phyloP scores from a whole-genome alignment of 2,329 filamentous ascomycete species.

The Raffaelea ambrosiae region DNA sequence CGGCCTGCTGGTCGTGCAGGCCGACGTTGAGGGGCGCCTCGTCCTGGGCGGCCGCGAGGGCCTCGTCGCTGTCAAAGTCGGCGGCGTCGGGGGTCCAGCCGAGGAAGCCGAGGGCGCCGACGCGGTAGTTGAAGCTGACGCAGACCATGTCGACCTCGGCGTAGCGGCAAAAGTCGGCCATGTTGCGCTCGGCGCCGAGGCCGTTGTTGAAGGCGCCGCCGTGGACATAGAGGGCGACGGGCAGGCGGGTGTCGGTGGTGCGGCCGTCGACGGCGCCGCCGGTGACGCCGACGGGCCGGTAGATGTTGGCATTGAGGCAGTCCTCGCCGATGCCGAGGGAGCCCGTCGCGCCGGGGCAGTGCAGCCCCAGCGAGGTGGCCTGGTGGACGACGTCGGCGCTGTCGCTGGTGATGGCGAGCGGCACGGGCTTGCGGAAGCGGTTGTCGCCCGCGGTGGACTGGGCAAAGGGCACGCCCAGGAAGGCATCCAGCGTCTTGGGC shows the following conservation, averaged over 20 bases:
- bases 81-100: conserved; percentile 19
- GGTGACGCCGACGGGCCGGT: conserved; percentile 22
- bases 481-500: conserved; percentile 30
- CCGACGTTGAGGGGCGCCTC: conserved; percentile 56
- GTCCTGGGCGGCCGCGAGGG: conserved; percentile 32
- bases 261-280: background rate
- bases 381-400: background rate
- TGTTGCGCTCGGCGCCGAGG: conserved; percentile 45
- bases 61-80: background rate
- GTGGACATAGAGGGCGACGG: conserved; percentile 54
- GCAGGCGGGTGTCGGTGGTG: conserved; percentile 18
- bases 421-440: conserved; percentile 35
- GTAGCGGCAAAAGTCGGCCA: conserved; percentile 53
- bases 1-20: conserved; percentile 50
- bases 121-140: conserved; percentile 54
- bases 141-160: conserved; percentile 43
- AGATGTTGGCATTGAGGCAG: conserved; percentile 46
- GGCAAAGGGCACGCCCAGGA: conserved; percentile 42
- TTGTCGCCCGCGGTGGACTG: conserved; percentile 29
- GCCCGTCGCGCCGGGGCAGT: conserved; percentile 15
- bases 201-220: conserved; percentile 55
- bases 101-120: conserved; percentile 62
- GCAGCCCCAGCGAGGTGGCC: conserved; percentile 8
- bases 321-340: conserved; percentile 34
- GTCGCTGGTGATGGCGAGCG: conserved; percentile 15